Evolutionary conservation across 73 alveolate species (phyloP).

Genomic region (Loxodes magnus): DNA sequence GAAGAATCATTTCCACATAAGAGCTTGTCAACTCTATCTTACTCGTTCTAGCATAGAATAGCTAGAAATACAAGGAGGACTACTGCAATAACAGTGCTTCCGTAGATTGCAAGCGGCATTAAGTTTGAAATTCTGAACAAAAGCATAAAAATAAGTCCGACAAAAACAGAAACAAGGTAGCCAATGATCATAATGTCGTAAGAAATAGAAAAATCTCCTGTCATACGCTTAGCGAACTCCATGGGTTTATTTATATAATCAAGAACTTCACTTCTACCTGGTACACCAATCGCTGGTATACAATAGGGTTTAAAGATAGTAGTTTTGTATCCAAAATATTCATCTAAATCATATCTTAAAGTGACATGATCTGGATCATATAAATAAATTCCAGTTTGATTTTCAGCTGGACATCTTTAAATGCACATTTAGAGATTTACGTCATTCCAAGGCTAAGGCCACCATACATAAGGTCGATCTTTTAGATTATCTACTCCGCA

Average conservation of each 20-base stretch:
- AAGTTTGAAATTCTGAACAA: conserved; percentile 1
- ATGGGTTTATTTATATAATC: conserved; percentile 4
- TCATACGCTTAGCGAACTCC: background rate
- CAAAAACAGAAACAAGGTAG: background rate
- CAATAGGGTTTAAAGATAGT: conserved; percentile 6
- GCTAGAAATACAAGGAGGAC: background rate
- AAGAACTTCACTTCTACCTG: conserved; percentile 2
- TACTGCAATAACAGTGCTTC: background rate
- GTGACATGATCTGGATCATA: conserved; percentile 12
- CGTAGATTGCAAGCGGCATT: background rate
- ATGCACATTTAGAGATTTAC: conserved; percentile 32
- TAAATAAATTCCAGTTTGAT: background rate
- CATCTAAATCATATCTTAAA: conserved; percentile 2
- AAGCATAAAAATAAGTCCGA: background rate
- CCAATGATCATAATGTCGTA: conserved; percentile 1
- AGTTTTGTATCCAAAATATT: background rate
- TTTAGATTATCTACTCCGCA: conserved; percentile 27
- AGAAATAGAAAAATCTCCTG: conserved; percentile 4
- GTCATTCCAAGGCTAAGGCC: conserved; percentile 21
- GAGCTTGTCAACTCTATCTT: background rate
- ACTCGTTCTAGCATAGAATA: background rate
- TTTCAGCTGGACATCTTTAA: conserved; percentile 19
- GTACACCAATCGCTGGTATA: background rate
- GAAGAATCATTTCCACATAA: background rate
- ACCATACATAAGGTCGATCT: conserved; percentile 30